These are phyloP conservation scores for Malbranchea zuffiana DNA, from an alignment of 2,329 filamentous ascomycete genomes.

Conservation along the genomic window DNA sequence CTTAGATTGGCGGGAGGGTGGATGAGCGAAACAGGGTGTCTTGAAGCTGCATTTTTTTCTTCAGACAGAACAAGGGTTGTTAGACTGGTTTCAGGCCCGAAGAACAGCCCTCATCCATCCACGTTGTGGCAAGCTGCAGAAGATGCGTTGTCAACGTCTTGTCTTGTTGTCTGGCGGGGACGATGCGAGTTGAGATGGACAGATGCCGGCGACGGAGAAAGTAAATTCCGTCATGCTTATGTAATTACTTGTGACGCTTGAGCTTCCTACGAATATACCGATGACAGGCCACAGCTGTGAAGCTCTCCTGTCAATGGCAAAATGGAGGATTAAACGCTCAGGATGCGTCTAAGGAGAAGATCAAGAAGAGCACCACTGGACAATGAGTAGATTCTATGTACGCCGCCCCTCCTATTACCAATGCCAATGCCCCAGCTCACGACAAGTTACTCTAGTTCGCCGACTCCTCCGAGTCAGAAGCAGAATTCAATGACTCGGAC, in stretches of 20 bases:
- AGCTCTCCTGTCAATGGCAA: background rate
- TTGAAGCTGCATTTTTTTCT: slow-evolving; percentile 3
- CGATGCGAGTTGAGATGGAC: background rate
- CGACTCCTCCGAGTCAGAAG: slow-evolving; percentile 37
- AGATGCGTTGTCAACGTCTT: slow-evolving; percentile 15
- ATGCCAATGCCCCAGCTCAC: background rate
- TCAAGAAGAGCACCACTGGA: background rate
- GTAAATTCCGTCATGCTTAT: background rate
- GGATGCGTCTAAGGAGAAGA: background rate
- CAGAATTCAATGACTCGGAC: slow-evolving; percentile 44
- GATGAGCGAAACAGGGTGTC: slow-evolving; percentile 11
- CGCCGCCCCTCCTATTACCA: background rate
- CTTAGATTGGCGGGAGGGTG: slow-evolving; percentile 12
- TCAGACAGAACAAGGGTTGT: background rate
- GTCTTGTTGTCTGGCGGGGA: slow-evolving; percentile 3
- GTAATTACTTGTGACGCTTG: background rate
- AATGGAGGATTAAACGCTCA: background rate
- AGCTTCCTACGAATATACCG: background rate
- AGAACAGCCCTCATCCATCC: slow-evolving; percentile 6
- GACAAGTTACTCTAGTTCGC: slow-evolving; percentile 26
- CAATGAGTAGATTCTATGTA: slow-evolving; percentile 15
- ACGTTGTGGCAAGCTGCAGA: slow-evolving; percentile 15
- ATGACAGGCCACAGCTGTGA: background rate
- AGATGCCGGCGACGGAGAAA: background rate
- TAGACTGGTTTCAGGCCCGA: background rate